Evolutionary conservation across 2,329 filamentous ascomycete species (phyloP).

Genomic region (Ceratocystis ficicola): DNA sequence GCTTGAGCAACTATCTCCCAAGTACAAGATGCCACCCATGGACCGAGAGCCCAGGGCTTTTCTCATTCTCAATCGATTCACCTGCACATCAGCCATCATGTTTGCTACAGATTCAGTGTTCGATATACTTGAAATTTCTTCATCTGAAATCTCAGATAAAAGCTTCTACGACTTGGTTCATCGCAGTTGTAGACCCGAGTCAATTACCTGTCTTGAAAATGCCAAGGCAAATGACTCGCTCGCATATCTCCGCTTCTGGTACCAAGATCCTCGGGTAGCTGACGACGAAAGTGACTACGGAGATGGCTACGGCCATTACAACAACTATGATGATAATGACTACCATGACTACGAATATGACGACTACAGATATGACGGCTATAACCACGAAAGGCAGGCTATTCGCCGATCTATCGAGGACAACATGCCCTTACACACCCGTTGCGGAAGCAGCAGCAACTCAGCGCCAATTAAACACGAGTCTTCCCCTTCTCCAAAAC

Average conservation of each 20-base stretch:
- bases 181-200: conserved; percentile 62
- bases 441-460: neutral
- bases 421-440: neutral
- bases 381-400: conserved; percentile 17
- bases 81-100: conserved; percentile 70
- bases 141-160: conserved; percentile 57
- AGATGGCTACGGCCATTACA: conserved; percentile 36
- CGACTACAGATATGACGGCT: conserved; percentile 17
- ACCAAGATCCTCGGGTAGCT: conserved; percentile 51
- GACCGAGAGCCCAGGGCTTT: conserved; percentile 71
- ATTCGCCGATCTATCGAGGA: neutral
- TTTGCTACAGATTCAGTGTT: conserved; percentile 68
- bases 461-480: conserved; percentile 10
- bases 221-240: conserved; percentile 87
- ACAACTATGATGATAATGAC: conserved; percentile 27
- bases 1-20: conserved; percentile 71
- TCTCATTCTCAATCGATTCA: conserved; percentile 76
- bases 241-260: conserved; percentile 78
- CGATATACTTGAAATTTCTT: conserved; percentile 60
- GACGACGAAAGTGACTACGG: conserved; percentile 38
- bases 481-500: conserved; percentile 17
- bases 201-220: conserved; percentile 66
- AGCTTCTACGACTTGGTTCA: conserved; percentile 84
- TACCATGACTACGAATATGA: conserved; percentile 26
- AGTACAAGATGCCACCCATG: conserved; percentile 54